Percentiles rank a stretch among this genome's conserved stretches.
Evolutionary conservation across 2,329 filamentous ascomycete species (phyloP).

Genomic region (Cladosporium velox): DNA sequence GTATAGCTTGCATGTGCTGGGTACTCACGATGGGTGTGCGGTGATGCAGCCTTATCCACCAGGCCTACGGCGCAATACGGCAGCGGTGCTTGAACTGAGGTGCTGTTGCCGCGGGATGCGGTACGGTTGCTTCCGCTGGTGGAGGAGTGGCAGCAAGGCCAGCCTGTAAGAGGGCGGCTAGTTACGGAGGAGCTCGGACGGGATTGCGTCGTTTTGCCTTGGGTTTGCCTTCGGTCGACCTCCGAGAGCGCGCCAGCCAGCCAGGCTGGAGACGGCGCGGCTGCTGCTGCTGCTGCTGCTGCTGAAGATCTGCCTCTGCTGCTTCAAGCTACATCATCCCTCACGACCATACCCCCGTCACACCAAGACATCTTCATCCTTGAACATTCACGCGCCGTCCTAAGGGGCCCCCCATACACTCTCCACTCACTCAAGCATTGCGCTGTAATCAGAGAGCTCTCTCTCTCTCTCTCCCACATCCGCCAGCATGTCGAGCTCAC

Average conservation of each 20-base stretch:
- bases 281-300: neutral
- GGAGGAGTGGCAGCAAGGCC: neutral
- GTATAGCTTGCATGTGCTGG: conserved; percentile 2
- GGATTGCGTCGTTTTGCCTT: conserved; percentile 13
- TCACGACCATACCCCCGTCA: conserved; percentile 18
- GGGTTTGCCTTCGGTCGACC: neutral
- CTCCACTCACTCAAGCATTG: conserved; percentile 27
- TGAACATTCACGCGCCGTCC: conserved; percentile 7
- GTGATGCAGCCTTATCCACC: conserved; percentile 3
- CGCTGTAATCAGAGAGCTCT: neutral
- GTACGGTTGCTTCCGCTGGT: neutral
- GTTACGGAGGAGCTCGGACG: conserved; percentile 13
- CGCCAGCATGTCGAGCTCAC: conserved; percentile 40
- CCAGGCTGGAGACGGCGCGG: no score
- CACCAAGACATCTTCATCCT: neutral
- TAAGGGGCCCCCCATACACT: conserved; percentile 11
- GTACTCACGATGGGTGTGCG: conserved; percentile 14
- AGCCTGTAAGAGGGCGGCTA: conserved; percentile 9
- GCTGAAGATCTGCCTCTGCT: conserved; percentile 18
- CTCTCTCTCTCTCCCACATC: conserved; percentile 4
- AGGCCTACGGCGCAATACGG: conserved; percentile 12
- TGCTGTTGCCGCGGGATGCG: conserved; percentile 7
- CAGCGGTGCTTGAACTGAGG: conserved; percentile 7
- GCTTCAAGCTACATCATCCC: conserved; percentile 13
- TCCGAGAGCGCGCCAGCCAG: neutral